phyloP scores from a whole-genome alignment of 805 yeast genomes.

The Kazachstania kunashirensis region DNA sequence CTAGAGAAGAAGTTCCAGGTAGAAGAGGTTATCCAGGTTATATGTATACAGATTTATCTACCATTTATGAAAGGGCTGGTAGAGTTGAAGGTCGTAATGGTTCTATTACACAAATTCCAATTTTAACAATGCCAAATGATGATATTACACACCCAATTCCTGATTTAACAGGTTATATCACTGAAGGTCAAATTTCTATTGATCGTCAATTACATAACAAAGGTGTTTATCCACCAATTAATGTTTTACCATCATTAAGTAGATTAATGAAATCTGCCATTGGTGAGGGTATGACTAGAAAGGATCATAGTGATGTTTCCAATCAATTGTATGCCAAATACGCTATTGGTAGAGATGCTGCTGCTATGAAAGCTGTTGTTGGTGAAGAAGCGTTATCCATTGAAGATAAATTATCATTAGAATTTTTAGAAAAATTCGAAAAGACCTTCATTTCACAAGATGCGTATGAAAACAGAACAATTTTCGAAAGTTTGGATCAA shows the following conservation, averaged over 20 bases:
- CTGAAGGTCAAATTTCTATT: conserved; percentile 97
- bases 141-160: conserved; percentile 99
- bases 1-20: conserved; percentile 99
- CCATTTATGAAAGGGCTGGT: conserved; percentile 99
- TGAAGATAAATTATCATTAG: conserved; percentile 94
- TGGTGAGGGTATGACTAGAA: conserved; percentile 99
- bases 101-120: conserved; percentile 97
- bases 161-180: conserved; percentile 97
- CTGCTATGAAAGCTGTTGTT: conserved; percentile 99
- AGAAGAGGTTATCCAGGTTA: conserved; percentile 99
- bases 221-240: conserved; percentile 98
- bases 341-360: conserved; percentile 99
- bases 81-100: conserved; percentile 99
- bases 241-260: conserved; percentile 92
- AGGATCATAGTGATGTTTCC: conserved; percentile 98
- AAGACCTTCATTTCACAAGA: conserved; percentile 93
- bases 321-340: conserved; percentile 98
- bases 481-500: conserved; percentile 90
- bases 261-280: conserved; percentile 99
- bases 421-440: conserved; percentile 95
- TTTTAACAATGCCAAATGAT: conserved; percentile 98
- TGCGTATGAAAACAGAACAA: conserved; percentile 90
- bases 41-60: conserved; percentile 99
- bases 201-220: conserved; percentile 94
- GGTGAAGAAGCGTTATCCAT: conserved; percentile 99